Evolutionary conservation across 208 protist species (phyloP), one percentile per base, ranked within the genome.

Genomic region (Vickermania ingenoplastis): DNA sequence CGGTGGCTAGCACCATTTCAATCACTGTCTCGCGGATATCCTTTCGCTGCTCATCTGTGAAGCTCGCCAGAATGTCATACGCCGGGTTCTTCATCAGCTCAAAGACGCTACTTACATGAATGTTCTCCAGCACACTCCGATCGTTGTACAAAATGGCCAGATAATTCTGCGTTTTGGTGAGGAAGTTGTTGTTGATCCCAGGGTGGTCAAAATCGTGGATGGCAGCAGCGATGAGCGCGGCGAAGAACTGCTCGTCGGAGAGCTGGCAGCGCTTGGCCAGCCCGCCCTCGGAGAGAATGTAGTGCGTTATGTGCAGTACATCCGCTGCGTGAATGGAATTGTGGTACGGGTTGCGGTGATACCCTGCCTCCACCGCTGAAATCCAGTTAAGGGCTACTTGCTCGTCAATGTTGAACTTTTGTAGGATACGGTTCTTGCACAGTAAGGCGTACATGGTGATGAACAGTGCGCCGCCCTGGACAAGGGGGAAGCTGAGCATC

Each of bases 161-260:
- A 56, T 92, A 76, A 23, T 75, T 83, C n/a, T 69, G 65, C 0
- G 88, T 91, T 54, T 89, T 93, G 58, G 95, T 79, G 65, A 91
- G 89, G 63, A 94, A 97, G 72, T 92, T 92, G 69, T 95, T 94
- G 73, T 95, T 95, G 58, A 93, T 83, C 45, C 97, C 97, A n/a
- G 95, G 95, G 70, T 99, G 97, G 45, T 97, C 86, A 62, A 94
- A 91, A 80, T 99, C 97, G 79, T 98, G 97, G 54, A 97, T 95
- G 29, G 95, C 30, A n/a, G 95, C 89, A 2, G 96, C 75, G 53
- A 97, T 77, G 11, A 98, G 36, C 0, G 91, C 72, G 5, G 89
- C 80, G 58, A 98, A 86, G 3, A 97, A 59, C 57, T 98, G 89
- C 53, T 85, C 52, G 31, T 90, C 79, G 11, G 65, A 80, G 25